Conservation (phyloP, 1,284 basidiomycete genomes). For the Waitea zeae region DNA sequence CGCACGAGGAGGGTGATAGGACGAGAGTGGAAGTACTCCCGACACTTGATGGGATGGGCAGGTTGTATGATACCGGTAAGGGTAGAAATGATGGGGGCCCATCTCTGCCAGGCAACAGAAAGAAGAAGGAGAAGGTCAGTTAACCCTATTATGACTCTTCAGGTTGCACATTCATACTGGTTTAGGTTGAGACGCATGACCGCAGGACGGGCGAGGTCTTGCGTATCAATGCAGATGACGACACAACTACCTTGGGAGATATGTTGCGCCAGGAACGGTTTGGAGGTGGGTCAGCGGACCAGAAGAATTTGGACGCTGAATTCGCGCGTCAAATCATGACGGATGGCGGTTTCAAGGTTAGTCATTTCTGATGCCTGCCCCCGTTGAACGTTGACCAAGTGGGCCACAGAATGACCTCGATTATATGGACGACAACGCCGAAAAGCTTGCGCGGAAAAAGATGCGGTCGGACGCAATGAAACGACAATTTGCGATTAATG, state of each 20-base stretch:
- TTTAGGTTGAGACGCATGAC: conserved; percentile 75
- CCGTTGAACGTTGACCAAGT: conserved; percentile 1
- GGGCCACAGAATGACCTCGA: conserved; percentile 59
- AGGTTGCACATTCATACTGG: conserved; percentile 1
- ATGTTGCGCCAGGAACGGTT: conserved; percentile 89
- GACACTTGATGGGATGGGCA: conserved; percentile 74
- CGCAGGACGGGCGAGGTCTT: conserved; percentile 76
- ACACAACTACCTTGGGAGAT: conserved; percentile 73
- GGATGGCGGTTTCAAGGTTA: conserved; percentile 75
- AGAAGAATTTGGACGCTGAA: conserved; percentile 84
- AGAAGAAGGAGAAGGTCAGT: conserved; percentile 60
- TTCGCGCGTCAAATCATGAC: conserved; percentile 77
- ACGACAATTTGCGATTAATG: conserved; percentile 90
- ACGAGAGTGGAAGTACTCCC: conserved; percentile 72
- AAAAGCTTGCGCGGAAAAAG: conserved; percentile 80
- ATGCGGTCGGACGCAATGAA: conserved; percentile 95
- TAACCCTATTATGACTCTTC: neutral
- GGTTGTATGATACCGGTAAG: conserved; percentile 82
- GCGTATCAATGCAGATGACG: conserved; percentile 81
- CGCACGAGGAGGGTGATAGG: conserved; percentile 21
- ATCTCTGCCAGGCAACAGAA: conserved; percentile 46
- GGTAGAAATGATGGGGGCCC: conserved; percentile 35
- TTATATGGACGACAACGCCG: conserved; percentile 94
- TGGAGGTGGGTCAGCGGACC: conserved; percentile 72
- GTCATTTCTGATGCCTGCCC: conserved; percentile 8